Percentiles rank a stretch among this genome's conserved stretches.
phyloP scores from a whole-genome alignment of 1,139 yeast genomes.

The Magnusiomyces fungicola region DNA sequence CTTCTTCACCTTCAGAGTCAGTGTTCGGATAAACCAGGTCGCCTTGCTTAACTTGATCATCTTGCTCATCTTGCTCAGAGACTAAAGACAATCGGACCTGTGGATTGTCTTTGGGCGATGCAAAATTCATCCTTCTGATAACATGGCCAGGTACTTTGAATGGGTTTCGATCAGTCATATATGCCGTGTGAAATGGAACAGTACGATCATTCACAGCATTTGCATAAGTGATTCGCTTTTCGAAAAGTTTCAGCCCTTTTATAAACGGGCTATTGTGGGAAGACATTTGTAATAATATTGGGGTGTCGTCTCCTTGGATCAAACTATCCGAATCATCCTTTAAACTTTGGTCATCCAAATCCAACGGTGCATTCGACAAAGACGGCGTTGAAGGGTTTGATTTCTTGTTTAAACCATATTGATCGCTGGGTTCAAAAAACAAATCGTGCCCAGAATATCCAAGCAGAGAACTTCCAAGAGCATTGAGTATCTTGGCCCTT shows the following conservation, averaged over 20 bases:
- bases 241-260: slow-evolving; percentile 51
- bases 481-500: slow-evolving; percentile 45
- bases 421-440: slow-evolving; percentile 37
- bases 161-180: slow-evolving; percentile 42
- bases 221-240: slow-evolving; percentile 54
- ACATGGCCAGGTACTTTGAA: slow-evolving; percentile 30
- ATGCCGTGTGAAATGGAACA: slow-evolving; percentile 50
- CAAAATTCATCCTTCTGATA: neutral
- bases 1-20: slow-evolving; percentile 1
- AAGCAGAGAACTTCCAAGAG: slow-evolving; percentile 52
- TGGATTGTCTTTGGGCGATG: neutral
- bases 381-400: too few relatives aligned
- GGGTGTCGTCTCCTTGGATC: slow-evolving; percentile 9
- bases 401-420: neutral
- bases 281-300: slow-evolving; percentile 44
- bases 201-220: slow-evolving; percentile 71
- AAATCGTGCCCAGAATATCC: slow-evolving; percentile 74
- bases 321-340: too few relatives aligned
- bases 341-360: too few relatives aligned
- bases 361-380: too few relatives aligned
- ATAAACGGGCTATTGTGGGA: slow-evolving; percentile 46
- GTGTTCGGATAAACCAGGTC: neutral
- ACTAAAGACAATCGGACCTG: neutral
- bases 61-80: neutral
- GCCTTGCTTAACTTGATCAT: neutral